These are phyloP conservation scores for Arctostaphylos glauca DNA, from an alignment of 148 eudicot species.

Conservation along the genomic window DNA sequence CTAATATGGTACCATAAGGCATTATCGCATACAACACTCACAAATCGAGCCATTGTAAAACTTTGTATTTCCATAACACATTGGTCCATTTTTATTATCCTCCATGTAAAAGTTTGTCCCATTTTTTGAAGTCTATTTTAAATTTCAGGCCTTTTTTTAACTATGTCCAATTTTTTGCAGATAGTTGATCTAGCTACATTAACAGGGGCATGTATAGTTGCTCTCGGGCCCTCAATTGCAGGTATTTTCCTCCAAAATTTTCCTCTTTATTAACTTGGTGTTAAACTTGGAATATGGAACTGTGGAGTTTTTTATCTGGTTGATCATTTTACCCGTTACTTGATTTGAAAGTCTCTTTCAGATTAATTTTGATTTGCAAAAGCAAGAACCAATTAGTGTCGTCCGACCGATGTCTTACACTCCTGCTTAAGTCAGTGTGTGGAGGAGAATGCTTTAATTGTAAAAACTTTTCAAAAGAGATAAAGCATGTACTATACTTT, in stretches of 20 bases:
- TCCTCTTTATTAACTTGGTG: not conserved
- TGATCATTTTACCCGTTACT: too few species aligned
- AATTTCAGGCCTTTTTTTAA: not conserved
- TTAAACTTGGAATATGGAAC: not conserved
- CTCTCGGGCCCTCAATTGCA: conserved; percentile 93
- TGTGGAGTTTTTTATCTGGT: too few species aligned
- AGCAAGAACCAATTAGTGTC: too few species aligned
- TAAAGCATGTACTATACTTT: too few species aligned
- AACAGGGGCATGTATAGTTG: conserved; percentile 89
- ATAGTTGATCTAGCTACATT: conserved; percentile 90
- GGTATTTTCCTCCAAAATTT: conserved; percentile 38
- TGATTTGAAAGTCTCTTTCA: too few species aligned
- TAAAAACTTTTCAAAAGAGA: too few species aligned
- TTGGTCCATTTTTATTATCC: not conserved
- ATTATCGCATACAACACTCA: too few species aligned
- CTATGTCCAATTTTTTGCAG: conserved; percentile 37
- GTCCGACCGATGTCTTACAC: too few species aligned
- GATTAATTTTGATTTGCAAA: too few species aligned
- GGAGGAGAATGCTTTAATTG: too few species aligned
- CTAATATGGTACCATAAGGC: not conserved
- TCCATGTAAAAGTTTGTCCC: not conserved
- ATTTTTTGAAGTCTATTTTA: not conserved
- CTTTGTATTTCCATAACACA: not conserved
- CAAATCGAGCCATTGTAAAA: not conserved
- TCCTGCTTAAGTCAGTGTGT: too few species aligned